Base-by-base conservation (phyloP, 345 rosid species). In the Brassica napus region DNA sequence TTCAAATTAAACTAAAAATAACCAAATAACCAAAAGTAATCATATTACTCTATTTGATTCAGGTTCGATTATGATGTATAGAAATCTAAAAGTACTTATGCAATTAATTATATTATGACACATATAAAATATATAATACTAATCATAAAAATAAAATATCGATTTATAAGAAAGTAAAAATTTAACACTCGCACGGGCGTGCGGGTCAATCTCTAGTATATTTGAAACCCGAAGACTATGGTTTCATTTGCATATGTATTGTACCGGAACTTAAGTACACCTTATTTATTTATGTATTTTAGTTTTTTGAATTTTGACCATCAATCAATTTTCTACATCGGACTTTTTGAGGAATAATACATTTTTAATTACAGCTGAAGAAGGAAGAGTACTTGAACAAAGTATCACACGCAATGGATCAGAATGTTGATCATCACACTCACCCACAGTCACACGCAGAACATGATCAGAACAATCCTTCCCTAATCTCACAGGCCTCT, bases 361-460 rank as follows among this genome's bases (percentile, higher is more conserved):
- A 58, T 57, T 8, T 15, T 52, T 9, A 34, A 5, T 60, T 67
- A 76, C 77, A 85, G 88, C 66, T 76, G 69, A 85, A 76, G 82
- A 81, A 79, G 70, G 86, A 85, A 31, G 86, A 85, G 73, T 83
- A 71, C 31, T 52, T 75, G 77, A 74, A 83, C 71, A 76, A 78
- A 3, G 78, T 81, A 15, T 78, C 83, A 34, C 82, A 83, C 5
- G 84, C 81, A 58, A 71, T 73, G 80, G 81, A 76, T 71, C 83
- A 55, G 71, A 64, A 69, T 70, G 71, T 52, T 65, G 84, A 82
- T 24, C 81, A 73, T 5, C 71, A 57, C 8, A 23, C 31, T 61
- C 70, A 74, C 52, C 61, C 77, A 31, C 82, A 78, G 34, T 47
- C 60, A 28, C 73, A n/a, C 54, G 34, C 81, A 71, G 65, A 49